A percentile compares a stretch with the other conserved stretches of the same genome.
Conservation (phyloP, 768 basidiomycete genomes). For the Pisolithus orientalis region DNA sequence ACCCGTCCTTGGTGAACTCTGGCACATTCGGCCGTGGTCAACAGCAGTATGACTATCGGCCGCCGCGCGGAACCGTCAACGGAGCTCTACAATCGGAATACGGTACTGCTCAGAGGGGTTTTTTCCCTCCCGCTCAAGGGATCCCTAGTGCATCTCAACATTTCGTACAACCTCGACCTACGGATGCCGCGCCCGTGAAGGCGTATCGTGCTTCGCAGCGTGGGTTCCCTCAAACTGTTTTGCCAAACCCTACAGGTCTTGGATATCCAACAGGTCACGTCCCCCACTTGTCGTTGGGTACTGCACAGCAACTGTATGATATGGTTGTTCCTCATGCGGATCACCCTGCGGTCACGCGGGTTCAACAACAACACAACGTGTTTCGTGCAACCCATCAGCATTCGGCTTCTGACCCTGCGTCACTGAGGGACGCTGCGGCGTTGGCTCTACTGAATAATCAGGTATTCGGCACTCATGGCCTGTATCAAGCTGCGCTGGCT, state of each 20-base stretch:
- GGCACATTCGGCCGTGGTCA: constrained; percentile 43
- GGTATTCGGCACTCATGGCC: constrained; percentile 44
- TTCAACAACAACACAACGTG: constrained; percentile 72
- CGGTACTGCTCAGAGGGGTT: constrained; percentile 50
- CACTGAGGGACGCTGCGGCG: constrained; percentile 64
- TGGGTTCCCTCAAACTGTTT: constrained; percentile 46
- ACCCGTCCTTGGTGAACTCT: constrained; percentile 61
- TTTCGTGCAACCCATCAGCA: constrained; percentile 77
- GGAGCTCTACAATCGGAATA: constrained; percentile 43
- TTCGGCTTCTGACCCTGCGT: constrained; percentile 76
- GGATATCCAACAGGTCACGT: constrained; percentile 50
- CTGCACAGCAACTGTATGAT: constrained; percentile 73
- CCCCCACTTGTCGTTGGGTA: constrained; percentile 66
- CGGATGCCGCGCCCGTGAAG: constrained; percentile 39
- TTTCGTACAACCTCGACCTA: constrained; percentile 49
- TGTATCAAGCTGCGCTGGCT: constrained; percentile 44
- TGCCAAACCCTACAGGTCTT: constrained; percentile 49
- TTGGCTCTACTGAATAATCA: constrained; percentile 56
- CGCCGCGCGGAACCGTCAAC: constrained; percentile 26
- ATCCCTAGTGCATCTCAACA: constrained; percentile 36
- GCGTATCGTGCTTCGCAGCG: constrained; percentile 62
- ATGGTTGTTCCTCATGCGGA: constrained; percentile 58
- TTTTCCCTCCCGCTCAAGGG: constrained; percentile 37
- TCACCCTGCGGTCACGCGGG: constrained; percentile 62
- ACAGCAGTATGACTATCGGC: constrained; percentile 47